phyloP scores from a whole-genome alignment of 2,329 filamentous ascomycete genomes.

The Pseudopithomyces maydicus region DNA sequence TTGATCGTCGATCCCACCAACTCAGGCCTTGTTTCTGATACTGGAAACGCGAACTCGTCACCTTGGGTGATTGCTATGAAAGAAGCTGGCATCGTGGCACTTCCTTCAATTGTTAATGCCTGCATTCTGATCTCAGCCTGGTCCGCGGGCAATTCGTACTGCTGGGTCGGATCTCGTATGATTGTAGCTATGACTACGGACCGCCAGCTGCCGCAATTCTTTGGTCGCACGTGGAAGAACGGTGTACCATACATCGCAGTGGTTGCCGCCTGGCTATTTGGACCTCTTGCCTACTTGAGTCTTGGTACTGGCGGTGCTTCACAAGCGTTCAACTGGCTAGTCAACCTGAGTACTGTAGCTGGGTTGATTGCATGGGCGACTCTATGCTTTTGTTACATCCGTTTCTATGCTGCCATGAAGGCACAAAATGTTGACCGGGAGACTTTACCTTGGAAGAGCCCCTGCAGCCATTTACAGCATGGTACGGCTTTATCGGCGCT shows the following conservation, averaged over 20 bases:
- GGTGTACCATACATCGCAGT: constrained; percentile 73
- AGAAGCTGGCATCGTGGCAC: constrained; percentile 49
- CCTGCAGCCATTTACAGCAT: constrained; percentile 73
- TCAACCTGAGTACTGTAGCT: constrained; percentile 72
- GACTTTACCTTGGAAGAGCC: constrained; percentile 68
- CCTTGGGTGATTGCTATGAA: constrained; percentile 60
- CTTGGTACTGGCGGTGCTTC: constrained; percentile 67
- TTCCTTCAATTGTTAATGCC: constrained; percentile 33
- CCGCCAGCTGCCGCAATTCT: constrained; percentile 28
- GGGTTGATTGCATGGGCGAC: constrained; percentile 52
- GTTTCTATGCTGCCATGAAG: constrained; percentile 69
- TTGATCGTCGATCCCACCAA: constrained; percentile 58
- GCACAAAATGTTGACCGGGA: constrained; percentile 63
- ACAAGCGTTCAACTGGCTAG: constrained; percentile 70
- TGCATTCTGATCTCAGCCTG: constrained; percentile 32
- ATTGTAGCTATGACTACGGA: constrained; percentile 30
- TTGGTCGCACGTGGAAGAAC: constrained; percentile 53
- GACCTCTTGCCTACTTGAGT: constrained; percentile 69
- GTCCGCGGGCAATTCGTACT: constrained; percentile 31
- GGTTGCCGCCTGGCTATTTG: constrained; percentile 61
- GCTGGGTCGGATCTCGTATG: constrained; percentile 30
- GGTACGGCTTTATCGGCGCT: constrained; percentile 62
- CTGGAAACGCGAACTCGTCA: constrained; percentile 47
- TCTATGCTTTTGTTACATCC: constrained; percentile 69
- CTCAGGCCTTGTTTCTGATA: constrained; percentile 31